Conservation (phyloP, 75 land plant species). For the Gnetum montanum region DNA sequence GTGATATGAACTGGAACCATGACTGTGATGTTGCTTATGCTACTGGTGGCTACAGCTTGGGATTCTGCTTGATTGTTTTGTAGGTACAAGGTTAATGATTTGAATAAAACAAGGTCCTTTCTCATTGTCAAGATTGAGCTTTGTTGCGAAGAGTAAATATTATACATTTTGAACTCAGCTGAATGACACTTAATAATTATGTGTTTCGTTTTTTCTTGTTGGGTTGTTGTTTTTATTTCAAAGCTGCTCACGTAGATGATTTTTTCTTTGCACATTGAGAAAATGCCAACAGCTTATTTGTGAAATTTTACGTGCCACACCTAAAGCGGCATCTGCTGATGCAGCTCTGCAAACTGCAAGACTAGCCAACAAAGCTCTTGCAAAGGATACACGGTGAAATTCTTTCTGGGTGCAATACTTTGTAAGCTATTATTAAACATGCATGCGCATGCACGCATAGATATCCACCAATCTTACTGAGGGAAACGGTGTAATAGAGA, state of each 20-base stretch:
- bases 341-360: constrained; percentile 96
- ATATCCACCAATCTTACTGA: background rate
- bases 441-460: too few relatives aligned
- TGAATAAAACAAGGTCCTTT: background rate
- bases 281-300: constrained; percentile 99
- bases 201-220: too few relatives aligned
- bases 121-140: too few relatives aligned
- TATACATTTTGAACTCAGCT: too few relatives aligned
- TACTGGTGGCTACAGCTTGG: constrained; percentile 88
- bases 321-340: constrained; percentile 99
- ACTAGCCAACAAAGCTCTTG: constrained; percentile 78
- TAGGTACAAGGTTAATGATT: constrained; percentile 43
- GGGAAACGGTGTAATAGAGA: background rate
- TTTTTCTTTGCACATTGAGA: too few relatives aligned
- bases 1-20: constrained; percentile 50
- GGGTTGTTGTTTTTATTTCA: too few relatives aligned
- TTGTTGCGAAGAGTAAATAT: too few relatives aligned
- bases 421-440: background rate
- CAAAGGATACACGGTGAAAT: constrained; percentile 73
- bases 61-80: constrained; percentile 80
- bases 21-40: constrained; percentile 74
- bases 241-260: too few relatives aligned
- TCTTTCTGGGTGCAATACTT: constrained; percentile 3
- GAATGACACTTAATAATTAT: too few relatives aligned
- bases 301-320: constrained; percentile 96